These are phyloP conservation scores for Hygrocybe punicea DNA, from an alignment of 768 basidiomycete genomes.

Conservation along the genomic window DNA sequence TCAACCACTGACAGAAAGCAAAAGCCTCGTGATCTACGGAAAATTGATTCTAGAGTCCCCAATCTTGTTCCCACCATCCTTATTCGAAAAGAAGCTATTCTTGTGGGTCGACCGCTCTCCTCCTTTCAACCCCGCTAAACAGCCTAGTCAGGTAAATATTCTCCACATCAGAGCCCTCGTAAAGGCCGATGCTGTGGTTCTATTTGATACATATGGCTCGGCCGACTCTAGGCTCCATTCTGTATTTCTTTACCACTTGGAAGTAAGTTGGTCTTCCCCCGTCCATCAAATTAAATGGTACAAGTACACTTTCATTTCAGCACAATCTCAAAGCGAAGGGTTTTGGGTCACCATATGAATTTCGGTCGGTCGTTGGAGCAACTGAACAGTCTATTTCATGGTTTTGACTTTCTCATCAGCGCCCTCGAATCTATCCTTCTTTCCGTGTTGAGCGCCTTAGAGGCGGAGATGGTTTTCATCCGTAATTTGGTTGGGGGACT, in stretches of 20 bases:
- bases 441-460: conserved; percentile 87
- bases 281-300: background rate
- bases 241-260: conserved; percentile 82
- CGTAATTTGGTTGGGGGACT: conserved; percentile 86
- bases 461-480: conserved; percentile 95
- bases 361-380: conserved; percentile 50
- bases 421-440: conserved; percentile 91
- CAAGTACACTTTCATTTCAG: conserved; percentile 34
- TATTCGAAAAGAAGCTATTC: conserved; percentile 79
- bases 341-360: conserved; percentile 78
- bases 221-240: conserved; percentile 83
- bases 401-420: conserved; percentile 41
- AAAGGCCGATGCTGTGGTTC: conserved; percentile 85
- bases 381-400: conserved; percentile 14
- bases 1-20: conserved; percentile 8
- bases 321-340: conserved; percentile 78
- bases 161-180: conserved; percentile 93
- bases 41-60: conserved; percentile 91
- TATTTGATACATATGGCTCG: conserved; percentile 91
- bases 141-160: conserved; percentile 67
- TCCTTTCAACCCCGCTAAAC: conserved; percentile 1
- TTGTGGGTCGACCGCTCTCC: conserved; percentile 49
- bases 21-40: conserved; percentile 91
- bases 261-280: conserved; percentile 45
- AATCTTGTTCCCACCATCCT: conserved; percentile 95